Evolutionary conservation across 371 early-diverging fungal genomes (phyloP).

Genomic region (Circinella umbellata): DNA sequence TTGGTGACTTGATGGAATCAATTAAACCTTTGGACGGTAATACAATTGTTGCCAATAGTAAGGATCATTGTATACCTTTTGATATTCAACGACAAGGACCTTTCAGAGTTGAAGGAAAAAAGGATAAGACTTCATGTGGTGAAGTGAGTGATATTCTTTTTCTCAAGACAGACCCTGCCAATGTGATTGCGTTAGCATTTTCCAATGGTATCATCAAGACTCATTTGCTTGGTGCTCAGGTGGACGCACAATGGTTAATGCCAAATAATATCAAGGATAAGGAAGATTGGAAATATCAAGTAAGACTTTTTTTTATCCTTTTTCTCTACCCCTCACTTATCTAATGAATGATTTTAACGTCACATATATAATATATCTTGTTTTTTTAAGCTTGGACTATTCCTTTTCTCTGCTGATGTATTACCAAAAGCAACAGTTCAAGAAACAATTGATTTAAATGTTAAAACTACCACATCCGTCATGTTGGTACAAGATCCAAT

Average conservation of each 20-base stretch:
- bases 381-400: slow-evolving; percentile 23
- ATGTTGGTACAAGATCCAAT: slow-evolving; percentile 33
- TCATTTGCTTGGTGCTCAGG: slow-evolving; percentile 33
- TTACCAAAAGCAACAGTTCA: slow-evolving; percentile 43
- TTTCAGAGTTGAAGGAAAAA: slow-evolving; percentile 24
- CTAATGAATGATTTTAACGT: too few species aligned
- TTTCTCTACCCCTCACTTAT: too few species aligned
- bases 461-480: neutral
- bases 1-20: slow-evolving; percentile 31
- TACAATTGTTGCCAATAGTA: slow-evolving; percentile 22
- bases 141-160: slow-evolving; percentile 37
- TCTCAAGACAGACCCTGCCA: slow-evolving; percentile 27
- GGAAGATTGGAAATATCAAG: slow-evolving; percentile 34
- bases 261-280: slow-evolving; percentile 12
- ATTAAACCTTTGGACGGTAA: slow-evolving; percentile 21
- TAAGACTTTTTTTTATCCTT: slow-evolving; percentile 6
- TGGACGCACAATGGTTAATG: slow-evolving; percentile 48
- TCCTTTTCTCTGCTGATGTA: slow-evolving; percentile 25
- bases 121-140: neutral
- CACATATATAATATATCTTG: too few species aligned
- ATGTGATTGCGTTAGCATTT: slow-evolving; percentile 32
- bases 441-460: slow-evolving; percentile 25
- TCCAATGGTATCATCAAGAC: slow-evolving; percentile 40
- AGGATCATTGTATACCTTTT: slow-evolving; percentile 20
- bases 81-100: slow-evolving; percentile 46